Evolutionary conservation across 495 filamentous ascomycete species (phyloP), one percentile per base, ranked within the genome.

Genomic region (Astrothelium macrocarpum): DNA sequence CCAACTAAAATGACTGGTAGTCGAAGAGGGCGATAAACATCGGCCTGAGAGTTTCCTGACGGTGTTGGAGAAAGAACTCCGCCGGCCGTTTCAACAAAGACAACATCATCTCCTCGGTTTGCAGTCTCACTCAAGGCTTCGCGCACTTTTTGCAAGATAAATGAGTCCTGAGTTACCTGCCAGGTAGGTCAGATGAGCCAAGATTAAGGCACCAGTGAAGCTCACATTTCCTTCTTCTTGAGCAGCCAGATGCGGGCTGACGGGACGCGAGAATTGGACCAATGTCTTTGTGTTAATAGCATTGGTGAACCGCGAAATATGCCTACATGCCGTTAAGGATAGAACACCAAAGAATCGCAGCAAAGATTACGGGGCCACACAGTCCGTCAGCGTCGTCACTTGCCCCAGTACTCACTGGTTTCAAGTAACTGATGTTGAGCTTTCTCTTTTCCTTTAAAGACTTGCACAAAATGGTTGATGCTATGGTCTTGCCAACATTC

Each of bases 401-500:
- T 20, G 86, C 78, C 1, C 89, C 89, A 0, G 88, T 91, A 1
- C 87, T 90, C 5, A 92, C 82, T 1, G 89, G 89, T 67, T 92
- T 92, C 12, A 92, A 68, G 71, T 87, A 91, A 20, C 77, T 79
- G 0, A 84, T 78, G 18, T 78, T 73, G 28, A 75, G 75, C 62
- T 73, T 72, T 16, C 61, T 64, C 23, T 61, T 66, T 5, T 14
- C 34, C 36, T 72, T 76, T 12, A 86, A 73, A 1, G 86, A 80
- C 68, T 81, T 85, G 71, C 84, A 86, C 18, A 92, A 79, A 36
- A 90, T 71, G 0, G 87, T 89, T 0, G 86, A 86, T 53, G 88
- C 79, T 31, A 92, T 80, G 0, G 89, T 91, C 75, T 91, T 92
- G 63, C 89, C 89, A 36, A 91, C 87, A 64, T 89, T 81, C 2